These are phyloP conservation scores for Parasitella parasitica DNA, from an alignment of 371 early-diverging fungal species.

Conservation along the genomic window DNA sequence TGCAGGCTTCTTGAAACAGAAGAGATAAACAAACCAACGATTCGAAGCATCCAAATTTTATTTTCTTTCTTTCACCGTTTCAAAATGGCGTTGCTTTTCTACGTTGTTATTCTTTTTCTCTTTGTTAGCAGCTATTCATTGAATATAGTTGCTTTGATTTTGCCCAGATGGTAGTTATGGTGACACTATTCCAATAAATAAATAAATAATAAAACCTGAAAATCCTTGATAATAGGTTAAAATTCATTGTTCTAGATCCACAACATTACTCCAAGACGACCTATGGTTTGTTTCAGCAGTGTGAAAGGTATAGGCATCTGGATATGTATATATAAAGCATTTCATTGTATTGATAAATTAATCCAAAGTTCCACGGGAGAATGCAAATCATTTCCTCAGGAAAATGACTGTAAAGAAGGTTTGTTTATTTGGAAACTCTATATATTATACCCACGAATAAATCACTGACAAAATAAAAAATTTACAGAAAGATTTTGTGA, in stretches of 20 bases:
- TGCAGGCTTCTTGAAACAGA: not conserved
- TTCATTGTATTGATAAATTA: not conserved
- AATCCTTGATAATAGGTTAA: slow-evolving; percentile 9
- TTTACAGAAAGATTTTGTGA: slow-evolving; percentile 21
- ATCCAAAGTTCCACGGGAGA: slow-evolving; percentile 23
- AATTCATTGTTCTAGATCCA: slow-evolving; percentile 20
- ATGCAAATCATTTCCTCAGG: slow-evolving; percentile 32
- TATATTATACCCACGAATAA: not conserved
- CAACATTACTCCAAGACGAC: slow-evolving; percentile 26
- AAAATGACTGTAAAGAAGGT: slow-evolving; percentile 30
- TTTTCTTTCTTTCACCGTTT: not conserved
- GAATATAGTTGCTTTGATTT: slow-evolving; percentile 22
- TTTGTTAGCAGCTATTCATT: slow-evolving; percentile 24
- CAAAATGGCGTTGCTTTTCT: slow-evolving; percentile 24
- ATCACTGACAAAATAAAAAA: not conserved
- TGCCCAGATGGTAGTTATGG: slow-evolving; percentile 28
- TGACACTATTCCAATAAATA: not conserved
- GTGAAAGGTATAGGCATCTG: slow-evolving; percentile 16
- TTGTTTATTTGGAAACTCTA: too few relatives aligned
- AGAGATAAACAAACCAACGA: not conserved
- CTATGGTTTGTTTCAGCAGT: slow-evolving; percentile 22
- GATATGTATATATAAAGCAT: not conserved
- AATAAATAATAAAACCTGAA: not conserved
- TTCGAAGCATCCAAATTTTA: too few relatives aligned
- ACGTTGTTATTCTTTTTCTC: slow-evolving; percentile 27